Base-by-base conservation (phyloP, 1,284 basidiomycete species). In the Bjerkandera adusta region DNA sequence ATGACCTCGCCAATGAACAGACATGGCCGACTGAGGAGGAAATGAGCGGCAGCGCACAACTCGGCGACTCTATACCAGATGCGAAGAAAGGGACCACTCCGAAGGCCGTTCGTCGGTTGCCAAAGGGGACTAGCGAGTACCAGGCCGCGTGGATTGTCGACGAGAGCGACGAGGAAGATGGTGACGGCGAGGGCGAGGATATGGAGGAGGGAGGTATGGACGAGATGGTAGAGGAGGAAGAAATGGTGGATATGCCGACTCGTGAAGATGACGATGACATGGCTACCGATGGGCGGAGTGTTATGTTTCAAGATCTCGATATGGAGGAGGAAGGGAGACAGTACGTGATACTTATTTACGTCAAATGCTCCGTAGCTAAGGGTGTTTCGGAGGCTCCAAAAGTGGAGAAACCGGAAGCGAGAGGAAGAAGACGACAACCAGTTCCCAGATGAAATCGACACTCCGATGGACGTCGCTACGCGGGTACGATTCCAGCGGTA, bases 1-100 rank as follows among this genome's bases (percentile, higher is more conserved):
- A 98, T 58, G 82, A 91, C 50, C 76, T 97, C 68, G 83, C 77
- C 12, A 96, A 96, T 61, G 96, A 99, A 62, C 96, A 99, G 68
- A 99, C 96, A 0, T 98, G 96, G 95, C 96, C 96, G 0, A 97
- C 94, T 0, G 94, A 98, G 63, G 96, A 98, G 57, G 96, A 98
- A 65, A 91, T 99, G 84, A 73, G 72, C 3, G 71, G 66, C 3
- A 67, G 61, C 1, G 59, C 50, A 33, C 62, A 55, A 15, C 55
- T 37, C 52, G 32, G 70, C 50, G 60, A 65, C 50, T 55, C 65
- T 34, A 61, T 87, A n/a, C 85, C 88, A 1, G 82, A 86, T 49
- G 85, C 85, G 0, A 66, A 60, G 40, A 70, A 69, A 13, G 83
- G 83, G 1, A 85, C 85, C 1, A 91, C 85, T 8, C 85, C 85